phyloP scores from a whole-genome alignment of 2,329 filamentous ascomycete genomes.

The Microascus cirrosus region DNA sequence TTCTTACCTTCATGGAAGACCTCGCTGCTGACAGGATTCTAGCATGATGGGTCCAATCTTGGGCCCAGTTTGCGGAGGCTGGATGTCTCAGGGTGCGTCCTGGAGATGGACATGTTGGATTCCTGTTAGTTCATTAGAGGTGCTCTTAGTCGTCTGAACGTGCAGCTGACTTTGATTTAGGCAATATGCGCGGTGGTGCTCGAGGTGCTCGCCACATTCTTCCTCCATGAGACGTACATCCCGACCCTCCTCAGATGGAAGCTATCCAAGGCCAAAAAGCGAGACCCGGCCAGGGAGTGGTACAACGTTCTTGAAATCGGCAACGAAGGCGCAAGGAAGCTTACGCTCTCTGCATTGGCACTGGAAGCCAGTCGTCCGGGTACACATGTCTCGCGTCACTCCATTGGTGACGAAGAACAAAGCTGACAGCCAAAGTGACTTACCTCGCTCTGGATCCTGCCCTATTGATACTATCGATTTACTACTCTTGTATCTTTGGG shows the following conservation, averaged over 20 bases:
- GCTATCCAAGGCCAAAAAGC: not conserved
- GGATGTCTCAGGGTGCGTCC: conserved; percentile 4
- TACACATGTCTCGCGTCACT: too few relatives aligned
- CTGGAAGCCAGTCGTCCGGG: not conserved
- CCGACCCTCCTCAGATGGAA: not conserved
- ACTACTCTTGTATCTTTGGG: conserved; percentile 4
- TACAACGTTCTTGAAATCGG: not conserved
- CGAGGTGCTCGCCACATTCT: not conserved
- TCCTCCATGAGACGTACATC: conserved; percentile 1
- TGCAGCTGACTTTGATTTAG: not conserved
- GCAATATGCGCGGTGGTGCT: not conserved
- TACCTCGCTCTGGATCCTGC: not conserved
- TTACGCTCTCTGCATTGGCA: not conserved
- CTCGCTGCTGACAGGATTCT: not conserved
- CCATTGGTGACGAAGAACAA: too few relatives aligned
- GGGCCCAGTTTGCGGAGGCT: conserved; percentile 4
- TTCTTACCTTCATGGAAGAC: too few relatives aligned
- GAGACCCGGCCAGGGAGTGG: not conserved
- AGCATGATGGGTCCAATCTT: conserved; percentile 4
- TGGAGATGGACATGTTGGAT: conserved; percentile 6
- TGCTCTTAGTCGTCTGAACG: not conserved
- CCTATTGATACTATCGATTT: not conserved
- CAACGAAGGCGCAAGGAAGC: not conserved
- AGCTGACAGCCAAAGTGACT: too few relatives aligned
- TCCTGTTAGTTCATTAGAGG: not conserved